phyloP scores from a whole-genome alignment of 441 rosid species.

The Jatropha multifida region DNA sequence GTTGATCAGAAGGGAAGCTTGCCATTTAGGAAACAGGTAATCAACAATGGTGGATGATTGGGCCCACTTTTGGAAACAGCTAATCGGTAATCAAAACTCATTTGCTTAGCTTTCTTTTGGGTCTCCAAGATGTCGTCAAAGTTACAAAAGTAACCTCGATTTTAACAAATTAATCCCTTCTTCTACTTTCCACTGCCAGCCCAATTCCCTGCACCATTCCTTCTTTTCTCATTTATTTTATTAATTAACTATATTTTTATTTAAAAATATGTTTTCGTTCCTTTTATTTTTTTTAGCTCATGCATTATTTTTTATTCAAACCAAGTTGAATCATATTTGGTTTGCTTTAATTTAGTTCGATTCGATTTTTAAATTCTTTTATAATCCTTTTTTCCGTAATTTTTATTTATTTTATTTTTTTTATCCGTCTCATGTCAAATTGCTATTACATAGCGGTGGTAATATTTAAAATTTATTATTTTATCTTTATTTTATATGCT shows the following conservation, averaged over 20 bases:
- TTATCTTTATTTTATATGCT: too few species aligned
- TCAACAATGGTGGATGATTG: slow-evolving; percentile 6
- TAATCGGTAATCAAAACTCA: not conserved
- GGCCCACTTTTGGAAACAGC: slow-evolving; percentile 23
- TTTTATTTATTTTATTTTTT: too few species aligned
- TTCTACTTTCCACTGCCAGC: not conserved
- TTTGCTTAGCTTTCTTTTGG: not conserved
- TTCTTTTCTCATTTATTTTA: not conserved
- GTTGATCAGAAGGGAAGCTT: not conserved
- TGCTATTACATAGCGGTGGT: too few species aligned
- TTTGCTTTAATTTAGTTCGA: too few species aligned
- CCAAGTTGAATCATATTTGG: too few species aligned
- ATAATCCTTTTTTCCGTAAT: too few species aligned
- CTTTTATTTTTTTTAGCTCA: too few species aligned
- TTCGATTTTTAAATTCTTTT: too few species aligned
- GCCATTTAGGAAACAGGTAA: slow-evolving; percentile 17
- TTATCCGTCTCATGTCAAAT: too few species aligned
- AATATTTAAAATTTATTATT: too few species aligned
- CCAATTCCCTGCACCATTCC: not conserved
- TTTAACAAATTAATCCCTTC: not conserved
- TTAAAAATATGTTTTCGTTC: too few species aligned
- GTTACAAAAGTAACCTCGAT: slow-evolving; percentile 12
- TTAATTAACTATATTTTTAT: not conserved
- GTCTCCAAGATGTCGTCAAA: slow-evolving; percentile 17
- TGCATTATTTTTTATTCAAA: too few species aligned